These are phyloP conservation scores for Skeletonema potamos DNA, from an alignment of 108 stramenopile species.

Conservation along the genomic window DNA sequence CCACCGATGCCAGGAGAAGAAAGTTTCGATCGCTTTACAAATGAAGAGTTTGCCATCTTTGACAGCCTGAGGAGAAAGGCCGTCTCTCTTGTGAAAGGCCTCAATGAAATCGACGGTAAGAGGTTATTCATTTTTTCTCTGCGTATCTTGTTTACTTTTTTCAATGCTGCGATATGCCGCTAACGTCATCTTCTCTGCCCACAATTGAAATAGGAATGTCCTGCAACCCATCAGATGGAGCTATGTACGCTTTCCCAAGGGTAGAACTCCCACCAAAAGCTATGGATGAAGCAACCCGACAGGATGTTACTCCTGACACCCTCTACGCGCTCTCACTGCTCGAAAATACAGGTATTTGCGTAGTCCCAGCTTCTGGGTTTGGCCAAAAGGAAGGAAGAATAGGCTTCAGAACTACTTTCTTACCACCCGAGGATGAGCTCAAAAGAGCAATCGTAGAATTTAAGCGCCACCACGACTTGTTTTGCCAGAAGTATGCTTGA, in stretches of 20 bases:
- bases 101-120: constrained; percentile 87
- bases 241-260: constrained; percentile 94
- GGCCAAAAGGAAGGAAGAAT: constrained; percentile 86
- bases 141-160: too few species aligned
- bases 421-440: constrained; percentile 86
- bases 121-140: too few species aligned
- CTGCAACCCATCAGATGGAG: constrained; percentile 87
- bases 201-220: too few species aligned
- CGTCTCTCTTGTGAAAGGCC: constrained; percentile 65
- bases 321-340: constrained; percentile 86
- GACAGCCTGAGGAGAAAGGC: constrained; percentile 83
- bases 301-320: constrained; percentile 82
- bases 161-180: too few species aligned
- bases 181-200: too few species aligned
- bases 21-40: constrained; percentile 62
- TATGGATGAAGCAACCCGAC: constrained; percentile 70
- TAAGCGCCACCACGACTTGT: constrained; percentile 76
- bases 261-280: constrained; percentile 80
- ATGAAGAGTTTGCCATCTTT: constrained; percentile 70
- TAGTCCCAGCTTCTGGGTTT: constrained; percentile 94
- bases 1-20: constrained; percentile 81
- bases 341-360: constrained; percentile 90
- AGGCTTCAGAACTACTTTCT: constrained; percentile 94
- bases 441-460: constrained; percentile 73
- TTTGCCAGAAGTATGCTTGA: constrained; percentile 71